These are phyloP conservation scores for Trametes punicea DNA, from an alignment of 768 basidiomycete genomes.

Conservation along the genomic window DNA sequence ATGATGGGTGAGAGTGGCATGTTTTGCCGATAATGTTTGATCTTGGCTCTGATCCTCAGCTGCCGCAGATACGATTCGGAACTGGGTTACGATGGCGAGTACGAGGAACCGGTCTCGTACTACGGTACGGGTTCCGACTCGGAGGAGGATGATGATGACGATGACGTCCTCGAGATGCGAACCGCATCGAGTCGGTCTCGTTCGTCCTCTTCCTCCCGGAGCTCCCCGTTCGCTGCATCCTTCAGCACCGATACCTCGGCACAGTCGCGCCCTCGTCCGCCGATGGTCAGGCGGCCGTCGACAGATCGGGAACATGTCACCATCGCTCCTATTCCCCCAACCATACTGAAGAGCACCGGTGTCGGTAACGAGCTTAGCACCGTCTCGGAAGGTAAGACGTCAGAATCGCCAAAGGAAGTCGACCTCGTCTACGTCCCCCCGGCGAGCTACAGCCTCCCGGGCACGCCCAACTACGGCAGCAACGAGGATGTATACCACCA, in stretches of 20 bases:
- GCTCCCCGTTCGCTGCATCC: conserved; percentile 22
- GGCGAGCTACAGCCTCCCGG: conserved; percentile 27
- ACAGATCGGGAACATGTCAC: conserved; percentile 55
- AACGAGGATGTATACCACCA: conserved; percentile 35
- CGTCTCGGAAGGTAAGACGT: conserved; percentile 28
- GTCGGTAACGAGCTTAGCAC: conserved; percentile 37
- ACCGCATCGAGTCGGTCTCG: conserved; percentile 34
- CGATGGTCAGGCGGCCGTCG: conserved; percentile 30
- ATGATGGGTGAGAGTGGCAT: conserved; percentile 59
- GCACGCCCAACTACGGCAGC: conserved; percentile 23
- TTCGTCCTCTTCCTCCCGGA: conserved; percentile 39
- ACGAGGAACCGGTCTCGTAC: conserved; percentile 34
- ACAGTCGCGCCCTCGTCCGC: conserved; percentile 26
- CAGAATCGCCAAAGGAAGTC: conserved; percentile 35
- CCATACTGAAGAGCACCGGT: conserved; percentile 78
- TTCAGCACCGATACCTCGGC: conserved; percentile 18
- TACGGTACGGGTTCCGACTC: conserved; percentile 28
- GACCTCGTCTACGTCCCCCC: conserved; percentile 70
- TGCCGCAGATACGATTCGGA: conserved; percentile 61
- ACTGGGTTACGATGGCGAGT: conserved; percentile 49
- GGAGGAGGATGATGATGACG: conserved; percentile 47
- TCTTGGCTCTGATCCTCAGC: neutral
- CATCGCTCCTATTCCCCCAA: conserved; percentile 73
- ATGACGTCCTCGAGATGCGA: conserved; percentile 67
- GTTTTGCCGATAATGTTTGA: neutral